Evolutionary conservation across 306 rosid species (phyloP).

Genomic region (Coriaria nepalensis): DNA sequence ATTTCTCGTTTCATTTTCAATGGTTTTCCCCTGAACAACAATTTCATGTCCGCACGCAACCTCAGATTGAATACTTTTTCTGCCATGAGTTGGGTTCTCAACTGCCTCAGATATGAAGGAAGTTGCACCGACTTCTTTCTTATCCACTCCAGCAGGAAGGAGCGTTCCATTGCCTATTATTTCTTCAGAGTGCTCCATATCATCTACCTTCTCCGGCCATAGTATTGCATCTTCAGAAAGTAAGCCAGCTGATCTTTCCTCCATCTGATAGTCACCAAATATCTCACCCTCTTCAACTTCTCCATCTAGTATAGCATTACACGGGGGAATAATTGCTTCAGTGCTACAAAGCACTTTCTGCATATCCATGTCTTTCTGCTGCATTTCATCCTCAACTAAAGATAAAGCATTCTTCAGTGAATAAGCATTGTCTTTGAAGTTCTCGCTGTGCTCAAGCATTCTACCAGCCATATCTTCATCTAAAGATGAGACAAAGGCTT

Average conservation of each 20-base stretch:
- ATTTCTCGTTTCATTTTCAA: conserved; percentile 9
- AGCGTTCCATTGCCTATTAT: conserved; percentile 8
- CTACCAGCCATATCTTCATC: conserved; percentile 15
- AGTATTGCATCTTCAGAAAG: conserved; percentile 22
- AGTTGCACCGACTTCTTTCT: conserved; percentile 14
- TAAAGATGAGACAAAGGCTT: conserved; percentile 9
- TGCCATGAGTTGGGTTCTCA: conserved; percentile 15
- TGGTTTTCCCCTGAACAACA: conserved; percentile 13
- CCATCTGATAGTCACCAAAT: conserved; percentile 27
- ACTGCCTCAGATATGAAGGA: conserved; percentile 12
- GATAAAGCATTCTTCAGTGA: conserved; percentile 6
- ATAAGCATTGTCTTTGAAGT: conserved; percentile 4
- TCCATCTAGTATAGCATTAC: conserved; percentile 18
- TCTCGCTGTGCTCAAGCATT: conserved; percentile 14
- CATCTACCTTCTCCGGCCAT: conserved; percentile 18
- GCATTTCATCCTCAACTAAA: conserved; percentile 14
- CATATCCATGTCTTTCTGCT: conserved; percentile 11
- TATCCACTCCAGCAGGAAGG: conserved; percentile 15
- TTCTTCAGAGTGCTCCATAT: conserved; percentile 18
- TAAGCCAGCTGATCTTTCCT: conserved; percentile 20
- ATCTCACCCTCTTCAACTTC: conserved; percentile 80
- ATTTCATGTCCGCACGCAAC: conserved; percentile 10
- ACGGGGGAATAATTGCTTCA: conserved; percentile 13
- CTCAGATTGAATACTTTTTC: conserved; percentile 14
- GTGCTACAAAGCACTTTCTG: conserved; percentile 7